phyloP scores from a whole-genome alignment of 2,329 filamentous ascomycete species.

The Scolecobasidium constrictum region DNA sequence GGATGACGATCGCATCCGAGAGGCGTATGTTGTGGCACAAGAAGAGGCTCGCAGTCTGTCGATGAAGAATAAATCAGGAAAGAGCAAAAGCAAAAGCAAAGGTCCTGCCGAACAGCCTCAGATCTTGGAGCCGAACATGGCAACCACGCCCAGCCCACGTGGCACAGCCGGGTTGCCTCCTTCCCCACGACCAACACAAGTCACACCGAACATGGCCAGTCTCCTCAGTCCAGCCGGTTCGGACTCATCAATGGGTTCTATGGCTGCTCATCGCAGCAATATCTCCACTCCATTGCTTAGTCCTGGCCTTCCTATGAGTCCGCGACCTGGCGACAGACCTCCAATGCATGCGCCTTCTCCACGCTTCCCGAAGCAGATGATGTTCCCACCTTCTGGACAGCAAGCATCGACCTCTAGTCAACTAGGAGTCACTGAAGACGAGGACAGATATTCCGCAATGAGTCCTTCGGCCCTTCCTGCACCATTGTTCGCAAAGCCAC shows the following conservation, averaged over 20 bases:
- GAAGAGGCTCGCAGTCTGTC: slow-evolving; percentile 62
- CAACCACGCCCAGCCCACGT: background rate
- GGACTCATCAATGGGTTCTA: slow-evolving; percentile 20
- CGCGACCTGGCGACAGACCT: slow-evolving; percentile 46
- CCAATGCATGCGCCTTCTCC: slow-evolving; percentile 55
- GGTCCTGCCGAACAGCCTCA: slow-evolving; percentile 16
- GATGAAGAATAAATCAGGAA: slow-evolving; percentile 55
- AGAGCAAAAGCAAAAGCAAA: slow-evolving; percentile 37
- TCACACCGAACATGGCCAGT: slow-evolving; percentile 20
- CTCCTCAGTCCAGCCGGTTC: slow-evolving; percentile 40
- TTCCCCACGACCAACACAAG: slow-evolving; percentile 4
- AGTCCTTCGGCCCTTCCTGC: slow-evolving; percentile 36
- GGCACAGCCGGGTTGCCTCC: background rate
- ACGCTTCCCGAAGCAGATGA: slow-evolving; percentile 58
- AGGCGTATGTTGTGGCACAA: slow-evolving; percentile 55
- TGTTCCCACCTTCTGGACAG: slow-evolving; percentile 47
- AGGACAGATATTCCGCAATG: slow-evolving; percentile 32
- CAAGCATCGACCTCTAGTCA: background rate
- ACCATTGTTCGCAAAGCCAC: slow-evolving; percentile 23
- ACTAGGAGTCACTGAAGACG: background rate
- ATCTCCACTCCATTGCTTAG: slow-evolving; percentile 41
- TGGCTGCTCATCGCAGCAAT: slow-evolving; percentile 24
- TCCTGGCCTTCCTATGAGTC: slow-evolving; percentile 53
- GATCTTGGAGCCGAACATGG: slow-evolving; percentile 11
- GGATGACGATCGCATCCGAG: slow-evolving; percentile 73